Base-by-base conservation (phyloP, 768 basidiomycete genomes). In the Hericium coralloides region DNA sequence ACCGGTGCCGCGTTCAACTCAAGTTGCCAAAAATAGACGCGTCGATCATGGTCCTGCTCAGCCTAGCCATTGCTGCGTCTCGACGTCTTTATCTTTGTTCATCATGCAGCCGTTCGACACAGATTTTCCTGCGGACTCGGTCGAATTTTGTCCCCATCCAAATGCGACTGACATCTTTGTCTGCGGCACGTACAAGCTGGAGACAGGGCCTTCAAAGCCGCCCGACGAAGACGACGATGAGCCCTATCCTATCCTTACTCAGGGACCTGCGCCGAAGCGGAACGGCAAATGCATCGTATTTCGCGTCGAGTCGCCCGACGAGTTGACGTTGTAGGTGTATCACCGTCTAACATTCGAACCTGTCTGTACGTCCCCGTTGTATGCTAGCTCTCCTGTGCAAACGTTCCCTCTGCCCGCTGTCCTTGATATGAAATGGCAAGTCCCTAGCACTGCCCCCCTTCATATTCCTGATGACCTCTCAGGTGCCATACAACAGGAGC, bases 361-460 rank as follows among this genome's bases (percentile, higher is more conserved):
- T 3, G 14, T 36, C 57, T 10, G 39, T 12, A 18, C n/a, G 6
- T 10, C 1, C 2, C n/a, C 47, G 17, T 17, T 15, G 15, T 9
- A 14, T 31, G 49, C 17, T 45, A 62, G 86, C 56, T 70, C 71
- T 4, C 79, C 85, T 64, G 66, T 87, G 2, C 87, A 95, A 63
- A 72, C 84, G 15, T 75, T 92, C 37, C 73, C 84, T 55, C 69
- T 89, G 17, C 85, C 93, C 2, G 97, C 93, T 8, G 79, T 99
- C 26, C 78, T 88, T 23, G 97, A 99, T 68, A 84, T 93, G 80
- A 98, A 98, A 78, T 99, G 97, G 97, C 94, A 65, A 63, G 15
- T 31, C 23, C 15, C 7, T 10, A 18, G 31, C 49, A 12, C 12
- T 53, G 38, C 14, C n/a, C 36, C 20, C 18, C 15, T 38, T 20